Percentiles rank a stretch among this genome's conserved stretches.
Evolutionary conservation across 2,329 filamentous ascomycete genomes (phyloP).

Genomic region (Aureobasidium sp.): DNA sequence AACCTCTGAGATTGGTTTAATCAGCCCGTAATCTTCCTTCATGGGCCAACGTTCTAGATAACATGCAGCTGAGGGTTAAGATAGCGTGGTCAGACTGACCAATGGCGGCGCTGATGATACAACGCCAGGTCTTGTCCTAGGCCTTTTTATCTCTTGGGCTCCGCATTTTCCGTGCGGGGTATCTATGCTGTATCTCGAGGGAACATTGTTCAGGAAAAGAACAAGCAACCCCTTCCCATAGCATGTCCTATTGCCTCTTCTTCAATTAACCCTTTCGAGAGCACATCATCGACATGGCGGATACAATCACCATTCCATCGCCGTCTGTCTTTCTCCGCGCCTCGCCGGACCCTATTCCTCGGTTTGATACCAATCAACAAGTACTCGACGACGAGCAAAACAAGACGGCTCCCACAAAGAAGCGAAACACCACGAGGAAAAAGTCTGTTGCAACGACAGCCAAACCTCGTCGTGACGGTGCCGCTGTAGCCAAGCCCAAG

Average conservation of each 20-base stretch:
- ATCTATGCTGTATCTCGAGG: constrained; percentile 8
- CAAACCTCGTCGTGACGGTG: constrained; percentile 24
- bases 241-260: constrained; percentile 2
- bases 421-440: constrained; percentile 19
- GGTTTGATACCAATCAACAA: constrained; percentile 23
- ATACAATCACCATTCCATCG: constrained; percentile 54
- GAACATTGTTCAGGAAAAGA: constrained; percentile 8
- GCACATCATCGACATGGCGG: constrained; percentile 35
- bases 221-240: constrained; percentile 2
- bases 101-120: constrained; percentile 12
- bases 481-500: constrained; percentile 52
- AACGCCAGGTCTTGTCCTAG: constrained; percentile 4
- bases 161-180: constrained; percentile 8
- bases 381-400: constrained; percentile 24
- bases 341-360: constrained; percentile 23
- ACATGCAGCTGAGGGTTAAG: background rate
- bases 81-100: constrained; percentile 7
- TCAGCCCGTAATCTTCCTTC: background rate
- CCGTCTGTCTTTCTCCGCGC: constrained; percentile 48
- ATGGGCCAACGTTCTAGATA: constrained; percentile 1
- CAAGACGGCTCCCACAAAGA: constrained; percentile 17
- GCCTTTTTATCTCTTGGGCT: constrained; percentile 8
- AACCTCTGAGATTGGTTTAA: background rate
- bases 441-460: constrained; percentile 21
- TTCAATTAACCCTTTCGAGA: constrained; percentile 4